These are phyloP conservation scores for Lachnellula arida DNA, from an alignment of 2,329 filamentous ascomycete species.

Conservation along the genomic window DNA sequence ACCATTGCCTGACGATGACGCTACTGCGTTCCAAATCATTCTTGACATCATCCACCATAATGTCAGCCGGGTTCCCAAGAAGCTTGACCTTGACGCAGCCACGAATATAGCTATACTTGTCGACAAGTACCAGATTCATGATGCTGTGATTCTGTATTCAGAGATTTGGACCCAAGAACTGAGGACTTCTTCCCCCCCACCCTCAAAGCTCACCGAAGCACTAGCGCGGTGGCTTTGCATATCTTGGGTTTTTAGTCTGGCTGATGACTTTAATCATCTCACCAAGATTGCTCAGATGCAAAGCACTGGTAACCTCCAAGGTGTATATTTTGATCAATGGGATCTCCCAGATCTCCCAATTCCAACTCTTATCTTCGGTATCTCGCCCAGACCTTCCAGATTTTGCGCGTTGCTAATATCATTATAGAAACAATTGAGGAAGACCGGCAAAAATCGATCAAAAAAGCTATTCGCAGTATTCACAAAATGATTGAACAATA, in stretches of 20 bases:
- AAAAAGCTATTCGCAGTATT: neutral
- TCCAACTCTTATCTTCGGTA: neutral
- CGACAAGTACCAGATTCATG: constrained; percentile 26
- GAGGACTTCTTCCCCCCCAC: neutral
- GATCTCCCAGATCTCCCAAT: neutral
- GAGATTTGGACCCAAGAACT: constrained; percentile 6
- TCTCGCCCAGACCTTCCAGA: neutral
- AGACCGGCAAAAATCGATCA: neutral
- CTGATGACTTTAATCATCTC: neutral
- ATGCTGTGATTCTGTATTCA: constrained; percentile 8
- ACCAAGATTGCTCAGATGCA: neutral
- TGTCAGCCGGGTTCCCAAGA: constrained; percentile 21
- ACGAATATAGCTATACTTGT: constrained; percentile 27
- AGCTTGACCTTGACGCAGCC: constrained; percentile 24
- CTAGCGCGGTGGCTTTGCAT: neutral
- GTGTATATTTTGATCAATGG: neutral
- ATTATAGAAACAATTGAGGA: neutral
- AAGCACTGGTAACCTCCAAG: neutral
- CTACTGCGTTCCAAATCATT: constrained; percentile 22
- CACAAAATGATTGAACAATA: too few species aligned
- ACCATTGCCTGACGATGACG: constrained; percentile 22
- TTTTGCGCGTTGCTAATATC: neutral
- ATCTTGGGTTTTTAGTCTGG: neutral
- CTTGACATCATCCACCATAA: constrained; percentile 30
- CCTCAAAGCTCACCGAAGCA: neutral